Evolutionary conservation across 139 green algal species (phyloP).

Genomic region (Chlamydomonas sp.): DNA sequence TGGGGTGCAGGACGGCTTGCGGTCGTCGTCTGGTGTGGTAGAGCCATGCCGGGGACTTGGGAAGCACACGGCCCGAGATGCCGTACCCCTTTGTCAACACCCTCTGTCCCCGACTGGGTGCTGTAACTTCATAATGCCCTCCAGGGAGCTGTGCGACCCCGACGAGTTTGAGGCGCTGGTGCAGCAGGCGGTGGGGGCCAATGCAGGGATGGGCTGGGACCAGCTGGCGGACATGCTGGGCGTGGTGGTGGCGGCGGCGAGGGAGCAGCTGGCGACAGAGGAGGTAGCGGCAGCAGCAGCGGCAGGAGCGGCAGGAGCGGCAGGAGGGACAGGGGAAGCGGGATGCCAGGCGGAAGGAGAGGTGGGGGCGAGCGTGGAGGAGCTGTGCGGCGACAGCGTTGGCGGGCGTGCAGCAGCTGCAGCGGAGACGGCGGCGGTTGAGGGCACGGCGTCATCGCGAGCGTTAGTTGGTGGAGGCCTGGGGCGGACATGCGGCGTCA

Average conservation of each 20-base stretch:
- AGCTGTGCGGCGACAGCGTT: not conserved
- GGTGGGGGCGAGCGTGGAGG: too few species aligned
- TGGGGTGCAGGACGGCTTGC: not conserved
- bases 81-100: not conserved
- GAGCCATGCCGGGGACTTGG: not conserved
- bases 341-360: not conserved
- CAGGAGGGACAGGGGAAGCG: not conserved
- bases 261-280: not conserved
- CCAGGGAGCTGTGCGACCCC: not conserved
- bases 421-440: not conserved
- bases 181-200: constrained; percentile 72
- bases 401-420: not conserved
- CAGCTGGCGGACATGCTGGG: constrained; percentile 51
- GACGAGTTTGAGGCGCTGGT: constrained; percentile 82
- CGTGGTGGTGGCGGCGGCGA: not conserved
- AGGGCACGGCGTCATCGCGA: not conserved
- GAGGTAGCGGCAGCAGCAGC: not conserved
- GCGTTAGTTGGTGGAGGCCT: not conserved
- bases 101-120: too few species aligned
- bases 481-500: not conserved
- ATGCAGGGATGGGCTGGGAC: constrained; percentile 63
- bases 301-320: not conserved
- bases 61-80: not conserved
- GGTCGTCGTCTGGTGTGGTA: not conserved
- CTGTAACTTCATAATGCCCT: not conserved